Conservation (phyloP, 2,329 filamentous ascomycete species). For the Grosmannia clavigera region DNA sequence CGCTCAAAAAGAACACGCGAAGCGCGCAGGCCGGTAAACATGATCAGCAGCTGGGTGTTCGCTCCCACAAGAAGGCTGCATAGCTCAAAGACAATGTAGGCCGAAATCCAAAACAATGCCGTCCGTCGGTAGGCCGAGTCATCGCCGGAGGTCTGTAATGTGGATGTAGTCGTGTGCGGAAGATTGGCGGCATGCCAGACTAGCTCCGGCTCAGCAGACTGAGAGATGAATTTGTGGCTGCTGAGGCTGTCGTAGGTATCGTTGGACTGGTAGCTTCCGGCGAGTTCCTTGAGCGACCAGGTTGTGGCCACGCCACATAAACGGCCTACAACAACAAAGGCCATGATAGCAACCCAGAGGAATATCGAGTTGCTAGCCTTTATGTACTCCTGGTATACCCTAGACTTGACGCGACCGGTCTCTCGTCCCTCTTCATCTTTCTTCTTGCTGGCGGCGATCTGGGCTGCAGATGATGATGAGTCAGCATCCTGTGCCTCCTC, state of each 20-base stretch:
- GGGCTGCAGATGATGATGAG: background rate
- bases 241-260: conserved; percentile 3
- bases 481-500: background rate
- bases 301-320: conserved; percentile 17
- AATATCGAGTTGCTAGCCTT: conserved; percentile 17
- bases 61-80: conserved; percentile 8
- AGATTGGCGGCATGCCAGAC: background rate
- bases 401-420: conserved; percentile 21
- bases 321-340: conserved; percentile 15
- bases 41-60: conserved; percentile 16
- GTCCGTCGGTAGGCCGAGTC: conserved; percentile 10
- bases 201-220: conserved; percentile 5
- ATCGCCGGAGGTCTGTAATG: background rate
- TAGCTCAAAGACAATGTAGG: conserved; percentile 19
- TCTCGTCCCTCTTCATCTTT: conserved; percentile 19
- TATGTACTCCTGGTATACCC: conserved; percentile 22
- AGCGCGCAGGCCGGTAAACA: conserved; percentile 19
- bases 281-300: conserved; percentile 23
- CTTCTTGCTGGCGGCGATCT: conserved; percentile 5
- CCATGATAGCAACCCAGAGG: conserved; percentile 17
- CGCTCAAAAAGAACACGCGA: conserved; percentile 19
- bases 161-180: background rate
- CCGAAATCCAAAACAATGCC: conserved; percentile 17
- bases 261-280: conserved; percentile 14
- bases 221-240: conserved; percentile 6